Evolutionary conservation across 1,284 basidiomycete species (phyloP), one percentile per base, ranked within the genome.

Genomic region (Puccinia polysora): DNA sequence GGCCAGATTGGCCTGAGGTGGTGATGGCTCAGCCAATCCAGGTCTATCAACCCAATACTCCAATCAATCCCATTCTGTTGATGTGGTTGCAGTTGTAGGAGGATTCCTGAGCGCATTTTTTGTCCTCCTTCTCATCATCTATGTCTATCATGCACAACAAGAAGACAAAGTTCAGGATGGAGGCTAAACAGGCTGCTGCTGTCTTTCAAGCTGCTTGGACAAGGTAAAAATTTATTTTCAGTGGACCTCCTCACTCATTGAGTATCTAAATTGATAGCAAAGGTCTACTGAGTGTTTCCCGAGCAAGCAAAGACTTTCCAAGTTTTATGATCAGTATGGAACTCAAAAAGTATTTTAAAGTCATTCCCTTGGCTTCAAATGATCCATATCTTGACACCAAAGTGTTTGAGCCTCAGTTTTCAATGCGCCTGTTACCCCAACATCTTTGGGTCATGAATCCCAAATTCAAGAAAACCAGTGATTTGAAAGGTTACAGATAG

Each of bases 1-100:
- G 25, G 40, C 73, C 5, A 74, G 75, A 6, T 76, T 73, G 12
- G 55, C 73, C 5, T 56, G 67, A 1, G 75, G 75, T 15, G 75
- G 75, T 38, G 72, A 75, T 50, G 75, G 75, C 5, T 62, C 65
- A 25, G 36, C 18, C n/a, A 53, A 68, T 32, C 52, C 52, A 43
- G 65, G 58, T 49, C 25, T 56, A 5, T 56, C 65, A 25, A 68
- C 52, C 7, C 52, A 43, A 25, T 68, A 55, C 25, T 7, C 36
- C 10, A 18, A 55, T 7, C 23, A 43, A 12, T 30, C 53, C 20
- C 34, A 32, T 49, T 58, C 50, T n/a, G 20, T 40, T 4, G 6
- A 28, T 12, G 20, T 68, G 30, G 65, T 52, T 15, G 38, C 65
- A 1, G 58, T 68, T 30, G 53, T 68, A 0, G 65, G 65, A 47